These are phyloP conservation scores for Peniophora sp. DNA, from an alignment of 1,284 basidiomycete genomes.

Conservation along the genomic window DNA sequence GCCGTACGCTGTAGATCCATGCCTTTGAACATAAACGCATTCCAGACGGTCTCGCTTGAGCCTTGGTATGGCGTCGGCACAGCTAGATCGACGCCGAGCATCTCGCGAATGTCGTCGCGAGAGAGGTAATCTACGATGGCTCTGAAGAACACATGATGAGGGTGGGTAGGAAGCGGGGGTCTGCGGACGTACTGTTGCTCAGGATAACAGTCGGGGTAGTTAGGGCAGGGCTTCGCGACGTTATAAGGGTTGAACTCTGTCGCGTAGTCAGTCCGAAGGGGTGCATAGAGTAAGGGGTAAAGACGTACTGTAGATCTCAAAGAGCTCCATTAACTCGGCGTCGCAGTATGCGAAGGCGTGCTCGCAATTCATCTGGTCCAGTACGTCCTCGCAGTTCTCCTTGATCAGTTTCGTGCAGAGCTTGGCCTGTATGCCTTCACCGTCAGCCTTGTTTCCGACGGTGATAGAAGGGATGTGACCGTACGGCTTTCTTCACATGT, in stretches of 20 bases:
- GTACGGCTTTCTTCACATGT: constrained; percentile 29
- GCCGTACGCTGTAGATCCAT: constrained; percentile 36
- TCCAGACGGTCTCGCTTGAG: constrained; percentile 34
- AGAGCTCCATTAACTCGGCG: constrained; percentile 10
- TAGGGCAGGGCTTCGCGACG: constrained; percentile 18
- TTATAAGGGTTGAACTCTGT: constrained; percentile 17
- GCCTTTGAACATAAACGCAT: constrained; percentile 28
- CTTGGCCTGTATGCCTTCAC: constrained; percentile 12
- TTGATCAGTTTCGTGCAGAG: constrained; percentile 22
- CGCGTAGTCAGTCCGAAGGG: background rate
- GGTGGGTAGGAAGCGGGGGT: constrained; percentile 42
- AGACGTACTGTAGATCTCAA: constrained; percentile 7
- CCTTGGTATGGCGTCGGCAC: constrained; percentile 38
- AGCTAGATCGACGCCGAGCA: constrained; percentile 52
- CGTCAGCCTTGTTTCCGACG: background rate
- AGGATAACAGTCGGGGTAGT: constrained; percentile 18
- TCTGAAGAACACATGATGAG: constrained; percentile 50
- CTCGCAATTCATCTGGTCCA: constrained; percentile 30
- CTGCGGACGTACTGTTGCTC: constrained; percentile 26
- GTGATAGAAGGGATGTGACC: background rate
- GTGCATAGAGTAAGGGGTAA: background rate
- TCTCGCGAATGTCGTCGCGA: constrained; percentile 37
- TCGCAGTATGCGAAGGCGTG: constrained; percentile 32
- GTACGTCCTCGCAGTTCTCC: constrained; percentile 19
- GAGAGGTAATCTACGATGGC: constrained; percentile 48